A percentile compares a stretch with the other conserved stretches of the same genome.
Evolutionary conservation across 148 eudicot genomes (phyloP).

Genomic region (Simmondsia chinensis): DNA sequence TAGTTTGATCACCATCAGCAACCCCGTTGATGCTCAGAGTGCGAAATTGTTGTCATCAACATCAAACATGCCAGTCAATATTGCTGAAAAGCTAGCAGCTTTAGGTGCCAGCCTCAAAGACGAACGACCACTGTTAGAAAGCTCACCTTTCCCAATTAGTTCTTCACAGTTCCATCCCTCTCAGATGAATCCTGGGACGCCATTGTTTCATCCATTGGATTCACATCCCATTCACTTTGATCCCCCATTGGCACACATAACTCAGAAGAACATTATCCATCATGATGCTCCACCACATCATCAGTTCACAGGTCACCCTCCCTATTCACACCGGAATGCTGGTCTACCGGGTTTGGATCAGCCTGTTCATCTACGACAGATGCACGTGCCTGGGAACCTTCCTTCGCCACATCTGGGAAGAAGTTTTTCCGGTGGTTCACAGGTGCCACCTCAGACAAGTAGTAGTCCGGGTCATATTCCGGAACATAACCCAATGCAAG

Average conservation of each 20-base stretch:
- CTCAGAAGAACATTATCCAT: constrained; percentile 23
- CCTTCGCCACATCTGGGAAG: constrained; percentile 20
- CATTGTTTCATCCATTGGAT: constrained; percentile 26
- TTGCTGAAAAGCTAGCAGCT: constrained; percentile 28
- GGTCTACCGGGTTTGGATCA: constrained; percentile 29
- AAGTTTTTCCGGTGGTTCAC: constrained; percentile 25
- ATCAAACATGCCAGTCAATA: constrained; percentile 9
- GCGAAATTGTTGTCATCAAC: constrained; percentile 7
- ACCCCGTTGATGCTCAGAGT: constrained; percentile 13
- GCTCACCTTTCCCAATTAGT: constrained; percentile 18
- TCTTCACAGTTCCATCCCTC: constrained; percentile 23
- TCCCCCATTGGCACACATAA: constrained; percentile 28
- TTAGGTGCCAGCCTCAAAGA: constrained; percentile 22
- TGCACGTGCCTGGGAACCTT: constrained; percentile 26
- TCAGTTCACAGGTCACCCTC: constrained; percentile 28
- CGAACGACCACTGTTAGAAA: constrained; percentile 15
- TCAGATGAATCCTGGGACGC: constrained; percentile 28
- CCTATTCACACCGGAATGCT: constrained; percentile 26
- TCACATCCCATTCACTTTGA: constrained; percentile 19
- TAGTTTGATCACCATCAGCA: constrained; percentile 19
- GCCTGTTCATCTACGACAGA: constrained; percentile 32
- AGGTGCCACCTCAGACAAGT: constrained; percentile 19
- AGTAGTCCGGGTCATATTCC: constrained; percentile 19
- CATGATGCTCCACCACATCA: constrained; percentile 23
- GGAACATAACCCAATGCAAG: constrained; percentile 31